These are phyloP conservation scores for Leccinum olivaceopallidum DNA, from an alignment of 768 basidiomycete genomes.

Conservation along the genomic window DNA sequence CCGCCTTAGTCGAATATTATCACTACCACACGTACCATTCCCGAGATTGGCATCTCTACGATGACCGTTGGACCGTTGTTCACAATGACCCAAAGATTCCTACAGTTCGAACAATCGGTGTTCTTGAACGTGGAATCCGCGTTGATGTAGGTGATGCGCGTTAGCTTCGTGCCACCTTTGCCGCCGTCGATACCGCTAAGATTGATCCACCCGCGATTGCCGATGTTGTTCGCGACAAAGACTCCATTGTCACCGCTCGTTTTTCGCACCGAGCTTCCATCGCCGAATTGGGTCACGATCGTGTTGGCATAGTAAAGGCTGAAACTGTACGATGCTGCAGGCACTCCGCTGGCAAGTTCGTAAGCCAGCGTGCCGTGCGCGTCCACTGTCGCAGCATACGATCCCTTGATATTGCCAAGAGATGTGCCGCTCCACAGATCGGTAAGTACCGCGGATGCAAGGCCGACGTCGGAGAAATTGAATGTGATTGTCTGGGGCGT, in stretches of 20 bases:
- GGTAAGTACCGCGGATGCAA: conserved; percentile 5
- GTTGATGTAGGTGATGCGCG: conserved; percentile 7
- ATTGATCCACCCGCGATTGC: conserved; percentile 3
- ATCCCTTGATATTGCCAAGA: not conserved
- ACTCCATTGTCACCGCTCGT: not conserved
- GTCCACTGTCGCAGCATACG: not conserved
- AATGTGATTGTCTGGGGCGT: not conserved
- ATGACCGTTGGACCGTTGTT: not conserved
- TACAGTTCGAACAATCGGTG: conserved; percentile 7
- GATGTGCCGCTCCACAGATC: conserved; percentile 8
- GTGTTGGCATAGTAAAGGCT: conserved; percentile 1
- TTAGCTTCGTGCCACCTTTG: conserved; percentile 1
- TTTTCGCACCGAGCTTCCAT: not conserved
- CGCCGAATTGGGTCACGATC: conserved; percentile 1
- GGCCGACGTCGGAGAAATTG: conserved; percentile 4
- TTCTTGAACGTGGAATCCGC: conserved; percentile 11
- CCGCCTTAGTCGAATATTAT: not conserved
- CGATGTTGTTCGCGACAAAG: not conserved
- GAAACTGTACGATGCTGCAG: not conserved
- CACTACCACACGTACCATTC: not conserved
- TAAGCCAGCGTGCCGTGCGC: conserved; percentile 11
- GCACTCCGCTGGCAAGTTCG: not conserved
- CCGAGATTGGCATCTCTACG: conserved; percentile 10
- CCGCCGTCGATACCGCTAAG: conserved; percentile 11
- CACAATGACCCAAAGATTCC: conserved; percentile 5